A percentile compares a stretch with the other conserved stretches of the same genome.
Conservation (phyloP, 768 basidiomycete species). For the Lentinula aciculospora region DNA sequence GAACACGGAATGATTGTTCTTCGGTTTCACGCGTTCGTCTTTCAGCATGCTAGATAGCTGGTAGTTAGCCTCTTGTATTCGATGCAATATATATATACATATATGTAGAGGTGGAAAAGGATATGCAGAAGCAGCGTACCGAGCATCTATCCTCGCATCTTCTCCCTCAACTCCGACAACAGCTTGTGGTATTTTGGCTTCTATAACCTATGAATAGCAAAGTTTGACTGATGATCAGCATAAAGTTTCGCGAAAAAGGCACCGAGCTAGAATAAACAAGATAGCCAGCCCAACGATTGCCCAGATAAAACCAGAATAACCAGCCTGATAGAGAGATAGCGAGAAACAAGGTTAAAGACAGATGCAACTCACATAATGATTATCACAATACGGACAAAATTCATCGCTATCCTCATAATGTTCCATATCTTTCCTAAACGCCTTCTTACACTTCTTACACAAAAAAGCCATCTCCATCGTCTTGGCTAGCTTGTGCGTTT, state of each 20-base stretch:
- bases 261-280: no score
- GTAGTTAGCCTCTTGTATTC: background rate
- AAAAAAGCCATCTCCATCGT: slow-evolving; percentile 81
- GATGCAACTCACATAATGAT: slow-evolving; percentile 92
- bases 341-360: no score
- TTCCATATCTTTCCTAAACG: slow-evolving; percentile 93
- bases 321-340: no score
- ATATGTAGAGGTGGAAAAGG: background rate
- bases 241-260: no score
- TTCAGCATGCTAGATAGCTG: slow-evolving; percentile 66
- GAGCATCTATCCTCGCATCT: slow-evolving; percentile 80
- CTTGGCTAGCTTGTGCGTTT: slow-evolving; percentile 67
- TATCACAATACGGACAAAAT: slow-evolving; percentile 97
- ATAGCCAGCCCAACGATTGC: no score
- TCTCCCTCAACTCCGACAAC: slow-evolving; percentile 86
- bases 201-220: slow-evolving; percentile 63
- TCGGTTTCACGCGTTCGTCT: slow-evolving; percentile 73
- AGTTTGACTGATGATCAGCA: no score
- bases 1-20: slow-evolving; percentile 41
- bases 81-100: background rate
- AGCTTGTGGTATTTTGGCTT: slow-evolving; percentile 87
- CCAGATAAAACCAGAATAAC: no score
- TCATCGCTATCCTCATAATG: slow-evolving; percentile 95
- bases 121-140: slow-evolving; percentile 42
- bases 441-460: slow-evolving; percentile 92